Evolutionary conservation across 805 yeast species (phyloP).

Genomic region (Cyberlindnera sargentensis): DNA sequence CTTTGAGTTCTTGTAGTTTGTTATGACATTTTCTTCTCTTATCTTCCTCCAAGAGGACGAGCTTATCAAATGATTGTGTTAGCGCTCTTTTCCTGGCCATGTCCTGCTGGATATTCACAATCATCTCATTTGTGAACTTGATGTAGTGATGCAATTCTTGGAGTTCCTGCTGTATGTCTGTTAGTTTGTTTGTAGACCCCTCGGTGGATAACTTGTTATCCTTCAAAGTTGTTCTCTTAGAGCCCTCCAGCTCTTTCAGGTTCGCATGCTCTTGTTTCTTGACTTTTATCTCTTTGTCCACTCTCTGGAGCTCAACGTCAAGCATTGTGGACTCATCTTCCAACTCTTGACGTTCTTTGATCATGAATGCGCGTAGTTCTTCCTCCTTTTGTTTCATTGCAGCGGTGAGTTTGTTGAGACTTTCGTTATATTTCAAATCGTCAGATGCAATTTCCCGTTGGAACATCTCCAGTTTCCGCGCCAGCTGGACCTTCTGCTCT

Average conservation of each 20-base stretch:
- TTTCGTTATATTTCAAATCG: conserved; percentile 11
- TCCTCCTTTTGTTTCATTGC: conserved; percentile 20
- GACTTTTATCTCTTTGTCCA: conserved; percentile 8
- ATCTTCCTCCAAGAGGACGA: conserved; percentile 43
- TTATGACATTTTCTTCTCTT: conserved; percentile 62
- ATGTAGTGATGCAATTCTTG: not conserved
- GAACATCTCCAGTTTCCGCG: conserved; percentile 26
- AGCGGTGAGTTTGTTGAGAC: conserved; percentile 16
- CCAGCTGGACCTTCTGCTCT: conserved; percentile 22
- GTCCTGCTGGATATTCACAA: conserved; percentile 14
- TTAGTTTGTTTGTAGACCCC: conserved; percentile 3
- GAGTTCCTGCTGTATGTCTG: conserved; percentile 14
- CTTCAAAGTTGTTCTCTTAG: not conserved
- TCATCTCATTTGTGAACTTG: conserved; percentile 10
- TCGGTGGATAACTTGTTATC: conserved; percentile 3
- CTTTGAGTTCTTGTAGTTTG: conserved; percentile 76
- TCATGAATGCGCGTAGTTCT: conserved; percentile 22
- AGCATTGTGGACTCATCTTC: conserved; percentile 5
- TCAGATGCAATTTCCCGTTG: conserved; percentile 20
- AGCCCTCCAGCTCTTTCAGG: not conserved
- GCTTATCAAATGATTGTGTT: conserved; percentile 26
- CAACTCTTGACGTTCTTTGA: conserved; percentile 7
- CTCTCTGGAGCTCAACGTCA: not conserved
- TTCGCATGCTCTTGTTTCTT: conserved; percentile 2
- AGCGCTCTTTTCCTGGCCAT: conserved; percentile 25